phyloP scores from a whole-genome alignment of 768 basidiomycete genomes.

The Termitomyces sp. region DNA sequence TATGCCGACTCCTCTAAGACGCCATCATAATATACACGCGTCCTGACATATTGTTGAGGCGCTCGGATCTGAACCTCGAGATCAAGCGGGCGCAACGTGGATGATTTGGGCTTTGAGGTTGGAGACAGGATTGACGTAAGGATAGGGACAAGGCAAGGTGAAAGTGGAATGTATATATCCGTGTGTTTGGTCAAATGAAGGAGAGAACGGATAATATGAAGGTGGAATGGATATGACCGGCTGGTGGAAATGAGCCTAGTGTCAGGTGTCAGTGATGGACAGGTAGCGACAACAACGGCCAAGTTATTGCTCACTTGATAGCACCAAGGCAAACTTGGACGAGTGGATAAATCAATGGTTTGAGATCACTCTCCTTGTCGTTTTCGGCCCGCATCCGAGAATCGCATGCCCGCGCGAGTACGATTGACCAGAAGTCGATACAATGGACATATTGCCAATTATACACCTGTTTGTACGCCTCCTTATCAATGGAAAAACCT shows the following conservation, averaged over 20 bases:
- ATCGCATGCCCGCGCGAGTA: conserved; percentile 79
- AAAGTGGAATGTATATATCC: conserved; percentile 79
- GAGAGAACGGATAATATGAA: conserved; percentile 87
- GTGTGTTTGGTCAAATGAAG: conserved; percentile 82
- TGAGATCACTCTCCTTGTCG: conserved; percentile 68
- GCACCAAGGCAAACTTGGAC: conserved; percentile 93
- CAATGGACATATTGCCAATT: conserved; percentile 99
- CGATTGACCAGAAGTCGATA: conserved; percentile 93
- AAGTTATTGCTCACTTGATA: conserved; percentile 60
- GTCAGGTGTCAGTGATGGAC: conserved; percentile 11
- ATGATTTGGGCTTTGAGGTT: conserved; percentile 70
- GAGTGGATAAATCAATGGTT: conserved; percentile 89
- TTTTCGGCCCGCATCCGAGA: conserved; percentile 44
- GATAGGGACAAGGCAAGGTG: conserved; percentile 84
- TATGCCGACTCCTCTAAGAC: conserved; percentile 78
- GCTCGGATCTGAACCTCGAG: conserved; percentile 82
- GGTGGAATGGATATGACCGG: conserved; percentile 91
- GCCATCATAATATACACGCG: conserved; percentile 78
- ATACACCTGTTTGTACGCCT: conserved; percentile 91
- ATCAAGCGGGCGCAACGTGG: conserved; percentile 85
- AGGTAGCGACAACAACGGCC: conserved; percentile 5
- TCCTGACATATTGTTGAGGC: conserved; percentile 85
- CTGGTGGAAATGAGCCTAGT: conserved; percentile 75
- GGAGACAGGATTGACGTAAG: conserved; percentile 67
- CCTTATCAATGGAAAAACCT: conserved; percentile 36